Conservation (phyloP, 2,329 filamentous ascomycete species). For the Diaporthe sp. region DNA sequence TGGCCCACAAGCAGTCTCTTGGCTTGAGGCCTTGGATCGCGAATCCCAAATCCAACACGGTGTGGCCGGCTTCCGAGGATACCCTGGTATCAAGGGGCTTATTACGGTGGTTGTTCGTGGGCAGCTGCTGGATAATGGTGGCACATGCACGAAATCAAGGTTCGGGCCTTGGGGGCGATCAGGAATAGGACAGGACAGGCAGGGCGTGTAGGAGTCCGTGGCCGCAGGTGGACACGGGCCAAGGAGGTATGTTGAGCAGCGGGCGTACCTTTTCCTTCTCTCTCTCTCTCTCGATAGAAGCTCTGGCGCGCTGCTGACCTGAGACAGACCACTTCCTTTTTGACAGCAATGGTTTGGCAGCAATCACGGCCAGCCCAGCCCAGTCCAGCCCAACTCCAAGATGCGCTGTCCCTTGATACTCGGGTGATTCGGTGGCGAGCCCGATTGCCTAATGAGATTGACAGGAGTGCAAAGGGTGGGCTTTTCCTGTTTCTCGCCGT, state of each 20-base stretch:
- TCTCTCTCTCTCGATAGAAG: neutral
- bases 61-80: slow-evolving; percentile 13
- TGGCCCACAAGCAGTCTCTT: slow-evolving; percentile 11
- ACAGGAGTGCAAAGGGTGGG: slow-evolving; percentile 20
- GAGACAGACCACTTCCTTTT: slow-evolving; percentile 40
- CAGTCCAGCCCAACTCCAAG: slow-evolving; percentile 23
- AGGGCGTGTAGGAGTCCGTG: neutral
- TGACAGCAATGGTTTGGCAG: slow-evolving; percentile 29
- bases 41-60: slow-evolving; percentile 18
- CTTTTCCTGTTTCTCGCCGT: slow-evolving; percentile 29
- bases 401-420: slow-evolving; percentile 35
- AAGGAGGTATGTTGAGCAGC: slow-evolving; percentile 20
- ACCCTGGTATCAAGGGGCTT: slow-evolving; percentile 24
- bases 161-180: slow-evolving; percentile 23
- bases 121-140: slow-evolving; percentile 9
- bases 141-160: slow-evolving; percentile 30
- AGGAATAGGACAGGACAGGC: slow-evolving; percentile 19
- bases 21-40: slow-evolving; percentile 12
- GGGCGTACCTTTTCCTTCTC: slow-evolving; percentile 32
- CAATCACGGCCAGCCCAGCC: slow-evolving; percentile 28
- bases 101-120: slow-evolving; percentile 10
- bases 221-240: slow-evolving; percentile 2
- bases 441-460: slow-evolving; percentile 40
- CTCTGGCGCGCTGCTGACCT: slow-evolving; percentile 33
- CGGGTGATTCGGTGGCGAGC: slow-evolving; percentile 38